A percentile compares a stretch with the other conserved stretches of the same genome.
phyloP scores from a whole-genome alignment of 345 rosid species.

The Moricandia arvensis region DNA sequence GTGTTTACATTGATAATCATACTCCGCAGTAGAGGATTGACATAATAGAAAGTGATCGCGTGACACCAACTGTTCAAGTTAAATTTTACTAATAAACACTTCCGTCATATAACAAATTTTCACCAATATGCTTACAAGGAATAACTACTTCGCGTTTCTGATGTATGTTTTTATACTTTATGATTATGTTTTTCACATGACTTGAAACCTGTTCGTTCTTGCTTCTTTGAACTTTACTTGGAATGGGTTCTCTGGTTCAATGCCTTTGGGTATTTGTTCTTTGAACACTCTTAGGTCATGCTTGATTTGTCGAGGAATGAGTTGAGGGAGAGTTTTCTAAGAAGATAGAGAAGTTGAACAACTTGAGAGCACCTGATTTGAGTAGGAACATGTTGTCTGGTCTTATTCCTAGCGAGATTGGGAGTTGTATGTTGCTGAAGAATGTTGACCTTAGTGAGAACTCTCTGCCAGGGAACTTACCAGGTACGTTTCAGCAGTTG shows the following conservation, averaged over 20 bases:
- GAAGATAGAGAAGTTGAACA: conserved; percentile 56
- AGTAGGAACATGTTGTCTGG: conserved; percentile 62
- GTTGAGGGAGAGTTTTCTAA: conserved; percentile 70
- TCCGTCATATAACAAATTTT: too few relatives aligned
- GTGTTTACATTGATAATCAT: too few relatives aligned
- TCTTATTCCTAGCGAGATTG: conserved; percentile 61
- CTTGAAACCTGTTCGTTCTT: conserved; percentile 76
- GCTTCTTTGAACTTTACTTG: conserved; percentile 63
- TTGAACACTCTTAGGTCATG: conserved; percentile 65
- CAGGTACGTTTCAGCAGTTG: conserved; percentile 68
- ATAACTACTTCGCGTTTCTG: too few relatives aligned
- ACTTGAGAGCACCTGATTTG: conserved; percentile 62
- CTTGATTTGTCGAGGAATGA: conserved; percentile 77
- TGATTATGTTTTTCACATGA: too few relatives aligned
- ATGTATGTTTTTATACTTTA: too few relatives aligned
- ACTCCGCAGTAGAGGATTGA: too few relatives aligned
- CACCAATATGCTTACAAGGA: too few relatives aligned
- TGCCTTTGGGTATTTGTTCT: conserved; percentile 71
- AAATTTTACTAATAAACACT: too few relatives aligned
- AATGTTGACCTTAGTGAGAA: conserved; percentile 70
- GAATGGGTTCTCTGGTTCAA: conserved; percentile 64
- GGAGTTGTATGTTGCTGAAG: conserved; percentile 68
- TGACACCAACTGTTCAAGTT: too few relatives aligned
- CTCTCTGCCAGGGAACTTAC: conserved; percentile 63
- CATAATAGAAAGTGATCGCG: too few relatives aligned